These are phyloP conservation scores for Periconia macrospinosa DNA, from an alignment of 2,329 filamentous ascomycete species.

Conservation along the genomic window DNA sequence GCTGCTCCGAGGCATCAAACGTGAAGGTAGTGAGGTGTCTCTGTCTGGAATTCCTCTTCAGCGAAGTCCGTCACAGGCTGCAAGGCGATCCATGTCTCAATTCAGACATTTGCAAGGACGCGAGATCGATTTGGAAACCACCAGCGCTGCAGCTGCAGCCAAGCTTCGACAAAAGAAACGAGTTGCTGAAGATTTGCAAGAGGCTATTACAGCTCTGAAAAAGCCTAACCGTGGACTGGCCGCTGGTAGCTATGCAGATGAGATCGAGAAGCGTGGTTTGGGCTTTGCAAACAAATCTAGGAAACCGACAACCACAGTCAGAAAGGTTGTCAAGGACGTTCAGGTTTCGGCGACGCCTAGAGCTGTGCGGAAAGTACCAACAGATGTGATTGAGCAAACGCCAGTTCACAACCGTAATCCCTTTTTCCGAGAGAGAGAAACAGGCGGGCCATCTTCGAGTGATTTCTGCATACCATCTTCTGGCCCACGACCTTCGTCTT, in stretches of 20 bases:
- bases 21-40: slow-evolving; percentile 66
- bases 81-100: slow-evolving; percentile 42
- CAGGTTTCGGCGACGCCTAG: slow-evolving; percentile 50
- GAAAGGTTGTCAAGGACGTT: slow-evolving; percentile 36
- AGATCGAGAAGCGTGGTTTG: slow-evolving; percentile 60
- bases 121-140: slow-evolving; percentile 58
- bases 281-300: slow-evolving; percentile 26
- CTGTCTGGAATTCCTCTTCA: slow-evolving; percentile 54
- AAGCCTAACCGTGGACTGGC: slow-evolving; percentile 75
- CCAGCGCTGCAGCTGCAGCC: slow-evolving; percentile 55
- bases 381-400: slow-evolving; percentile 33
- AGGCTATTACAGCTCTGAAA: slow-evolving; percentile 73
- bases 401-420: slow-evolving; percentile 31
- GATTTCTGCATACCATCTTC: slow-evolving; percentile 46
- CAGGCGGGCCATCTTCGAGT: slow-evolving; percentile 24
- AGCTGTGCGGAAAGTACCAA: slow-evolving; percentile 30
- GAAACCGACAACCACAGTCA: slow-evolving; percentile 29
- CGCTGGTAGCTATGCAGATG: slow-evolving; percentile 67
- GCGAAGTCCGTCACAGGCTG: slow-evolving; percentile 46
- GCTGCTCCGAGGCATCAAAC: slow-evolving; percentile 63
- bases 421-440: slow-evolving; percentile 18
- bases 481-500: slow-evolving; percentile 32
- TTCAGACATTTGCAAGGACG: slow-evolving; percentile 53
- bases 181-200: slow-evolving; percentile 69
- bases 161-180: slow-evolving; percentile 67